phyloP scores from a whole-genome alignment of 2,329 filamentous ascomycete species.

The Pseudogymnoascus sp. region DNA sequence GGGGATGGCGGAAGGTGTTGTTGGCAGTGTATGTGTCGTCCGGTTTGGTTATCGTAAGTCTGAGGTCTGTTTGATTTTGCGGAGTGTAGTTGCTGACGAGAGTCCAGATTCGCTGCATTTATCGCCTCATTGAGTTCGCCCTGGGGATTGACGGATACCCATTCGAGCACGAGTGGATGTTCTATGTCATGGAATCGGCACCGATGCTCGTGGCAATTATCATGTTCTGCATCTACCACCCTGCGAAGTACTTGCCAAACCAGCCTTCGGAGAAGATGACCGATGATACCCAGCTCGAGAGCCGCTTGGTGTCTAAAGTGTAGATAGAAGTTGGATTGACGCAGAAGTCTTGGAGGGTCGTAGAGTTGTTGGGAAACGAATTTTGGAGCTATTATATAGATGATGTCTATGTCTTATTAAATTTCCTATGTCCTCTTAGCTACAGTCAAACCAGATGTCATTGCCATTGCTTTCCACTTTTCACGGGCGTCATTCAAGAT shows the following conservation, averaged over 20 bases:
- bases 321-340: neutral
- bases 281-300: slow-evolving; percentile 5
- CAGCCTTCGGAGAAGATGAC: slow-evolving; percentile 16
- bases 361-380: neutral
- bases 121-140: slow-evolving; percentile 47
- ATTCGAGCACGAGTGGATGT: slow-evolving; percentile 46
- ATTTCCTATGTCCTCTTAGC: slow-evolving; percentile 1
- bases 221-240: slow-evolving; percentile 46
- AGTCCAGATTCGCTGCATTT: slow-evolving; percentile 44
- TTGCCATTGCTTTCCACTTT: neutral
- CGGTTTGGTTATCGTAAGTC: slow-evolving; percentile 41
- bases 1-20: slow-evolving; percentile 36
- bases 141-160: slow-evolving; percentile 46
- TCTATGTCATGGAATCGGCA: slow-evolving; percentile 46
- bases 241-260: slow-evolving; percentile 33
- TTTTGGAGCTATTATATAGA: slow-evolving; percentile 1
- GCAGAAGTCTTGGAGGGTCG: neutral
- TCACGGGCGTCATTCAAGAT: neutral
- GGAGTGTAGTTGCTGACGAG: slow-evolving; percentile 10
- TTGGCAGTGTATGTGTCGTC: slow-evolving; percentile 40
- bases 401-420: slow-evolving; percentile 1
- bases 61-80: neutral
- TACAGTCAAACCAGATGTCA: neutral
- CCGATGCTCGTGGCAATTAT: slow-evolving; percentile 44
- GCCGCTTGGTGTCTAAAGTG: neutral